Evolutionary conservation across 2,329 filamentous ascomycete species (phyloP).

Genomic region (Podosphaera leucotricha): DNA sequence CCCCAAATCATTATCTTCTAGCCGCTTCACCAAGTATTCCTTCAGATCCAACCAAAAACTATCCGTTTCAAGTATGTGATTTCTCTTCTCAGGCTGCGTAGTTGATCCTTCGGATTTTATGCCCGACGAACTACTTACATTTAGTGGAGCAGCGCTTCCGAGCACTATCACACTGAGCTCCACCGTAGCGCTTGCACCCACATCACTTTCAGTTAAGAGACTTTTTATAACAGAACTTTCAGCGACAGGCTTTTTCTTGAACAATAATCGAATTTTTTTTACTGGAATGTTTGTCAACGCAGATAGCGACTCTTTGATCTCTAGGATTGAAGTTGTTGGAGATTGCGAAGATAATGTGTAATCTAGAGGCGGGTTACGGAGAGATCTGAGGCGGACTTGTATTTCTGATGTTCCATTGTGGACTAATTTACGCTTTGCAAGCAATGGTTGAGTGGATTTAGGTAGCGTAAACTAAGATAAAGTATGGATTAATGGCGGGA

Average conservation of each 20-base stretch:
- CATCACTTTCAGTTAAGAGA: conserved; percentile 26
- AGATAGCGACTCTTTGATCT: conserved; percentile 50
- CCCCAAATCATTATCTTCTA: conserved; percentile 46
- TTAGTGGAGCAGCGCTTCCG: conserved; percentile 34
- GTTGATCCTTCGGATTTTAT: conserved; percentile 21
- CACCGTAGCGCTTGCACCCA: conserved; percentile 26
- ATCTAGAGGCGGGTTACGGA: conserved; percentile 50
- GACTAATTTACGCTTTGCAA: conserved; percentile 20
- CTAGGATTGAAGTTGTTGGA: conserved; percentile 49
- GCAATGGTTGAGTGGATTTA: conserved; percentile 35
- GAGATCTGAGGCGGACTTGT: conserved; percentile 45
- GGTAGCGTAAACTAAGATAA: conserved; percentile 43
- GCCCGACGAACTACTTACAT: conserved; percentile 14
- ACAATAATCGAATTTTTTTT: conserved; percentile 69
- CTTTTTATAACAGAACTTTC: conserved; percentile 62
- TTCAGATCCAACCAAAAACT: conserved; percentile 75
- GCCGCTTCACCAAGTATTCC: conserved; percentile 54
- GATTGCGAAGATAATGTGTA: conserved; percentile 39
- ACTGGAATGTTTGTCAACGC: conserved; percentile 35
- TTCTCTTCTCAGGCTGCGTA: conserved; percentile 29
- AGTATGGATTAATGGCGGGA: conserved; percentile 1
- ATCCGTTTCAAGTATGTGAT: conserved; percentile 38
- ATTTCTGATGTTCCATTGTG: conserved; percentile 29
- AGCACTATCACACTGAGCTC: conserved; percentile 81
- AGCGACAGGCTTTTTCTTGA: conserved; percentile 63